Percentiles rank a stretch among this genome's conserved stretches.
Conservation (phyloP, 1,284 basidiomycete species). For the Irpex rosettiformis region DNA sequence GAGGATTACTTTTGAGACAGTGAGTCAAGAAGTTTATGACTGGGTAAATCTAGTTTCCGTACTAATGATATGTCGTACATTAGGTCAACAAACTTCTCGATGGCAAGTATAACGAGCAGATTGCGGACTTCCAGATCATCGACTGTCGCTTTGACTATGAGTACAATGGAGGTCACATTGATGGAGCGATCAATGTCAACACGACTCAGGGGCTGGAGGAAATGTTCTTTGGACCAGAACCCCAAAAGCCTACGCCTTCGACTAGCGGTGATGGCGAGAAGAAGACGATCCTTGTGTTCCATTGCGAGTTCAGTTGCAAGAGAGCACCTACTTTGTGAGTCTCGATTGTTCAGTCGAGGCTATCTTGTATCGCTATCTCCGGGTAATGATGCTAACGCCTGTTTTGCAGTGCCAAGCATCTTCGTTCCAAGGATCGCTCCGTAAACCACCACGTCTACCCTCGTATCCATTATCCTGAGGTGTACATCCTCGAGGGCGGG, state of each 20-base stretch:
- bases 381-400: slow-evolving; percentile 16
- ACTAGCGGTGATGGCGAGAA: slow-evolving; percentile 73
- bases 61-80: slow-evolving; percentile 3
- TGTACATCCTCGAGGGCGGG: slow-evolving; percentile 96
- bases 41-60: background rate
- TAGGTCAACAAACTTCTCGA: slow-evolving; percentile 76
- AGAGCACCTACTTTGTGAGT: slow-evolving; percentile 93
- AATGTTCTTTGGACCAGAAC: slow-evolving; percentile 60
- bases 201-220: slow-evolving; percentile 81
- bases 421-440: slow-evolving; percentile 87
- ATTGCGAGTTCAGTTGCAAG: slow-evolving; percentile 97
- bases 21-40: slow-evolving; percentile 35
- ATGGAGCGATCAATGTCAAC: slow-evolving; percentile 90
- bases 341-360: too few relatives aligned
- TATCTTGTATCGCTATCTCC: too few relatives aligned
- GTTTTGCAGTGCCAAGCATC: slow-evolving; percentile 75
- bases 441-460: slow-evolving; percentile 89
- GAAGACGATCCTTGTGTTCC: slow-evolving; percentile 91
- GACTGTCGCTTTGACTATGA: slow-evolving; percentile 99
- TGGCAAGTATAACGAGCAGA: slow-evolving; percentile 63
- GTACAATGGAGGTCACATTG: slow-evolving; percentile 90
- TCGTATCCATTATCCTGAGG: slow-evolving; percentile 92
- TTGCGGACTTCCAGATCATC: slow-evolving; percentile 76
- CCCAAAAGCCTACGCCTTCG: slow-evolving; percentile 69
- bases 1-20: slow-evolving; percentile 81